Evolutionary conservation across 2,329 filamentous ascomycete species (phyloP), one percentile per base, ranked within the genome.

Genomic region (Penicillium janthinellum): DNA sequence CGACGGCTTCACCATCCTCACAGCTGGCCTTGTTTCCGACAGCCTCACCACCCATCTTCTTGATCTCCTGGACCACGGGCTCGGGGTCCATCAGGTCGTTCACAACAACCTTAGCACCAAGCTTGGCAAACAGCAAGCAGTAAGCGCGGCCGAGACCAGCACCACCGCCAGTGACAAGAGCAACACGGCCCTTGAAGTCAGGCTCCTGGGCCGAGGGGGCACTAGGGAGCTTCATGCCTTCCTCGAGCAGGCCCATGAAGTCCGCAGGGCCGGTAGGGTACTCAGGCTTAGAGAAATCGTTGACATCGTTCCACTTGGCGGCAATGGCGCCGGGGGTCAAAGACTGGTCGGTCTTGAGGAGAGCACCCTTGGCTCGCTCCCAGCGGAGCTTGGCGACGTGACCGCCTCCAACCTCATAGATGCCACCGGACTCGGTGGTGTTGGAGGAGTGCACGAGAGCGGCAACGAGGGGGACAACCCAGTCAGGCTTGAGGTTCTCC

Each of bases 71-170:
- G 41, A 98, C 95, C 39, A 96, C 92, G 52, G 86, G 85, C 72
- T 97, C 93, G 5, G 95, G 95, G 82, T 98, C 89, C 52, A 89
- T 86, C n/a, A 99, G 84, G 74, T 99, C 95, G 79, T 99, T 99
- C 69, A 99, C 92, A 37, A 98, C 94, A 28, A 99, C 83, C 54
- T 90, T 88, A 39, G 91, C 91, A 61, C 92, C 92, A 60, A 88
- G 83, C 79, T 92, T 93, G 67, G 90, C 90, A 72, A 96, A 96
- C 47, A 92, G 90, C 70, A 98, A 83, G 71, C 87, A 88, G 80
- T 99, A 99, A 55, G 90, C 88, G 57, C 95, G 92, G 63, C 95
- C 95, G 63, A 99, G 93, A 76, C 91, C 93, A 71, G 89, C 90
- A 76, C 93, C 93, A 70, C 89, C 92, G 68, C 93, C 93, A 57